Percentiles rank a stretch among this genome's conserved stretches.
These are phyloP conservation scores for Aureobasidium sp. DNA, from an alignment of 2,329 filamentous ascomycete species.

Conservation along the genomic window DNA sequence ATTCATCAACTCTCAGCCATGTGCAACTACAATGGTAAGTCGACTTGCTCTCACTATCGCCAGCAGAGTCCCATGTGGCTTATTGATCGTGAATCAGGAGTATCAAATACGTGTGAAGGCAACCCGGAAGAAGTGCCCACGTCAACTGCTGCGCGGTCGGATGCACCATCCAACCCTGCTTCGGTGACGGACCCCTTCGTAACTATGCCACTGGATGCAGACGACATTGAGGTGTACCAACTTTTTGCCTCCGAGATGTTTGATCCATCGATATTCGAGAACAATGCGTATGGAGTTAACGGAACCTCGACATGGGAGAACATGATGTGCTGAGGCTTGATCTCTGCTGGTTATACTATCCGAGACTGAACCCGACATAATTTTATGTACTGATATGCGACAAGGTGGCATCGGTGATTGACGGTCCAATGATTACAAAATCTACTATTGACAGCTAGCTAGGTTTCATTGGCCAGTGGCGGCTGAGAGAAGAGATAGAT, in stretches of 20 bases:
- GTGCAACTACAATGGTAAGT: not conserved
- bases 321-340: not conserved
- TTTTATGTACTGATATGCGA: too few relatives aligned
- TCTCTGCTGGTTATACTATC: too few relatives aligned
- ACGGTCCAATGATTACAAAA: too few relatives aligned
- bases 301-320: not conserved
- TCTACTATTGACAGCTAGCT: too few relatives aligned
- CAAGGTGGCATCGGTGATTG: too few relatives aligned
- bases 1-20: not conserved
- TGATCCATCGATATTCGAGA: not conserved
- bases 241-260: not conserved
- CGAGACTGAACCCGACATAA: too few relatives aligned
- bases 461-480: too few relatives aligned
- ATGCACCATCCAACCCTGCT: not conserved
- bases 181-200: not conserved
- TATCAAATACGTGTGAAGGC: not conserved
- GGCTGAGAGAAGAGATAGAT: too few relatives aligned
- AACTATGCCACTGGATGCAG: not conserved
- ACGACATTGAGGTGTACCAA: not conserved
- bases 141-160: not conserved
- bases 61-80: not conserved
- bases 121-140: not conserved
- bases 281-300: not conserved
- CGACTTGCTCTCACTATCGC: too few relatives aligned
- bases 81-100: not conserved